Evolutionary conservation across 2,329 filamentous ascomycete genomes (phyloP), one percentile per base, ranked within the genome.

Genomic region (Fusarium sp.): DNA sequence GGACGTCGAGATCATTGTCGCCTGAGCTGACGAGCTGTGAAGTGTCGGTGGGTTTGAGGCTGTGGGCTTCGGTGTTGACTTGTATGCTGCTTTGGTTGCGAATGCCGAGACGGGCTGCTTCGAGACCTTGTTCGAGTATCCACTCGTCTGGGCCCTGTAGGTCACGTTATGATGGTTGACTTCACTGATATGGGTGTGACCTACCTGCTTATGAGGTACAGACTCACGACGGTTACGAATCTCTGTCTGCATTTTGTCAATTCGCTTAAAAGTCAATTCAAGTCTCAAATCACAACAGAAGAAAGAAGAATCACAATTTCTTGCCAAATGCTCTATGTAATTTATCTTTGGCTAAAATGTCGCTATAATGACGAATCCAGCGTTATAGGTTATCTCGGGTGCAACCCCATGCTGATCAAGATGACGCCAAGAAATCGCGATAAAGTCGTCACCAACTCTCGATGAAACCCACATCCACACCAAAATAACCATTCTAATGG

Each of bases 121-220:
- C 77, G 72, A 86, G 71, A 4, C 85, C 85, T 71, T 87, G 85
- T 58, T 87, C 85, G 45, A 86, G 81, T 69, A 81, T 85, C 84
- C 84, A 86, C 75, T 86, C 84, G 78, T 86, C 83, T 1, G 82
- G 9, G 52, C 66, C 45, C 74, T 74, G 11, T 46, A 34, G 4
- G 61, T 65, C 24, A 69, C 56, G 44, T 49, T 61, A 48, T 11
- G 29, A 13, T 46, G 7, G 12, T 3, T 16, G 25, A 14, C 3
- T 7, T n/a, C 12, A 6, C 9, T 27, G 20, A 11, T 9, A 20
- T 18, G 18, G 12, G 14, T 30, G 6, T 25, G 22, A 27, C 18
- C 18, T 16, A 51, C 56, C 7, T 61, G 56, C 18, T 18, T 2
- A 2, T 16, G 41, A 4, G 56, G 7, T n/a, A 53, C 25, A 12